Percentiles rank a stretch among this genome's conserved stretches.
phyloP scores from a whole-genome alignment of 2,329 filamentous ascomycete species.

The Rutstroemia sydowiana region DNA sequence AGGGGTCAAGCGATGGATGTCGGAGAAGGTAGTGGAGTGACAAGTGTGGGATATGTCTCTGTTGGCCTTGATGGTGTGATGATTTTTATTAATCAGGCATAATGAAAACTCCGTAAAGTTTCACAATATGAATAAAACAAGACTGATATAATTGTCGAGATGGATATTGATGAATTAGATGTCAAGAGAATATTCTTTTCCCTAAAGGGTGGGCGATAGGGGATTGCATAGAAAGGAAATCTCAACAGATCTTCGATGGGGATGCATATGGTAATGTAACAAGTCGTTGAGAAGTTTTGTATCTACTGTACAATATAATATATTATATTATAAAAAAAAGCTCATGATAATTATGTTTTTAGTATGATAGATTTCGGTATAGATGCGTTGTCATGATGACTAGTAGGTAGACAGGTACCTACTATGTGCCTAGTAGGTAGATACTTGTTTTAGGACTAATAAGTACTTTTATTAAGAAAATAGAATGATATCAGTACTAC shows the following conservation, averaged over 20 bases:
- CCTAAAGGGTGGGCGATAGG: no score
- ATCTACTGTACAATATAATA: no score
- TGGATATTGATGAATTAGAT: background rate
- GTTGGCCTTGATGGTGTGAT: background rate
- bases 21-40: background rate
- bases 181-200: background rate
- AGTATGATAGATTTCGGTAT: background rate
- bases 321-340: no score
- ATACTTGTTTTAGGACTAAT: no score
- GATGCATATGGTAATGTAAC: constrained; percentile 2
- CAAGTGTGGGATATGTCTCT: background rate
- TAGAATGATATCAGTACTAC: no score
- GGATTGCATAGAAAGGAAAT: background rate
- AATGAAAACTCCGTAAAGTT: no score
- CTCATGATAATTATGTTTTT: no score
- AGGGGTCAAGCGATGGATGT: background rate
- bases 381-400: constrained; percentile 5
- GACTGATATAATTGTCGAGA: background rate
- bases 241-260: constrained; percentile 6
- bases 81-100: no score
- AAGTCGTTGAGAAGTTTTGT: background rate
- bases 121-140: no score
- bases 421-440: no score
- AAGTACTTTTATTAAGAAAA: no score
- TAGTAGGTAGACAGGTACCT: no score